Base-by-base conservation (phyloP, 768 basidiomycete genomes). In the Hydnomerulius pinastri region DNA sequence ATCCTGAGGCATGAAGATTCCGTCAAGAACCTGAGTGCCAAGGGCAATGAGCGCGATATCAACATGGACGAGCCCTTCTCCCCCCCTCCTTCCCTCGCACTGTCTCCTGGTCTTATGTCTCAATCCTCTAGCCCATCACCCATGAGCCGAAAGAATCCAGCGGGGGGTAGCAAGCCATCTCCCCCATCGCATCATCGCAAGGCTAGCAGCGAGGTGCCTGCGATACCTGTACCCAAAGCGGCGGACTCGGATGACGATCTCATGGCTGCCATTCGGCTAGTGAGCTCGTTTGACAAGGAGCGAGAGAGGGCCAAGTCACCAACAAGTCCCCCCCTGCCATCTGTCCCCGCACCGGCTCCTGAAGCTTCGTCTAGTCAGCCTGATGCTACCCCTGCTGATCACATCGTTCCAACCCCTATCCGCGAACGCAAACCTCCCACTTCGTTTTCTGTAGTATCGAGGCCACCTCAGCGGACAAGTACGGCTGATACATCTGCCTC, bases 391-490 rank as follows among this genome's bases (percentile, higher is more conserved):
- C 48, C 53, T 40, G 25, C 42, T 40, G 49, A 68, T 21, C 59
- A 51, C 29, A 68, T 70, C 15, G 57, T 79, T 17, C 84, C 84
- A 8, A 84, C 83, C 41, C 77, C 77, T 20, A 84, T 86, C 54
- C 80, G 78, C 54, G 72, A 77, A 58, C 75, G 81, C 27, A 68
- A 77, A 40, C 78, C 82, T 4, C 75, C 75, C 9, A 76, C 81
- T 6, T 71, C 82, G 23, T 86, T 86, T 58, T 80, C 79, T 51
- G 84, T 86, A 39, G 82, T 79, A 2, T 84, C 83, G 17, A 69
- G 84, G 18, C 83, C 83, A 18, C 70, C 74, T 41, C 63, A 79
- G 24, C 62, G 64, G 43, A 72, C 58, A 7, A 70, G 66, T 12
- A 56, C 39, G 1, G 44, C 40, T 6, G 68, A 63, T 17, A 46